Conservation (phyloP, 1,284 basidiomycete species). For the Moesziomyces antarcticus region DNA sequence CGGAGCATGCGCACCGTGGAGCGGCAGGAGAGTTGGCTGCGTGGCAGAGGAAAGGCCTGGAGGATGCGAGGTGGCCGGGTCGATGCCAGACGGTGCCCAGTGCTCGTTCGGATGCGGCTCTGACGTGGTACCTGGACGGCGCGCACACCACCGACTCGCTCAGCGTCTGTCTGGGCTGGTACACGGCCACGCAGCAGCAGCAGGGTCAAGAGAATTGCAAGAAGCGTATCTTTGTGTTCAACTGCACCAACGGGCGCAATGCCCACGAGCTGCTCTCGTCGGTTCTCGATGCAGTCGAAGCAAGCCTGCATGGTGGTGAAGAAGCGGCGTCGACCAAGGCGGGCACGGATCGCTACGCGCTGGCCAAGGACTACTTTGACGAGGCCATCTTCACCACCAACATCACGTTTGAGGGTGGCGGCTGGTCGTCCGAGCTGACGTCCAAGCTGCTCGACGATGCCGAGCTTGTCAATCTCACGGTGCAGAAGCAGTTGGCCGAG, state of each 20-base stretch:
- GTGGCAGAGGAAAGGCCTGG: slow-evolving; percentile 75
- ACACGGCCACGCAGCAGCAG: slow-evolving; percentile 43
- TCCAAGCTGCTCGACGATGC: slow-evolving; percentile 52
- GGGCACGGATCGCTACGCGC: neutral
- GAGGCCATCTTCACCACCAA: slow-evolving; percentile 94
- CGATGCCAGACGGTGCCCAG: slow-evolving; percentile 83
- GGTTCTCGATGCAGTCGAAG: slow-evolving; percentile 70
- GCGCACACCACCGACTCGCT: slow-evolving; percentile 95
- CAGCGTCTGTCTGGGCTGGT: slow-evolving; percentile 88
- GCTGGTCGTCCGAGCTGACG: slow-evolving; percentile 77
- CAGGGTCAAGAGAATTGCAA: slow-evolving; percentile 39
- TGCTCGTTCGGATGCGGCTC: slow-evolving; percentile 69
- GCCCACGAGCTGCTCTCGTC: slow-evolving; percentile 78
- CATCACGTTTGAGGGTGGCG: slow-evolving; percentile 88
- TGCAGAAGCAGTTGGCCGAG: slow-evolving; percentile 57
- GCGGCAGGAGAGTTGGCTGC: slow-evolving; percentile 2
- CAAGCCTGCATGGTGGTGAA: slow-evolving; percentile 4
- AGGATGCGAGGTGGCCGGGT: slow-evolving; percentile 89
- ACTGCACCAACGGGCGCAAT: slow-evolving; percentile 91
- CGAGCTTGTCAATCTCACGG: slow-evolving; percentile 52
- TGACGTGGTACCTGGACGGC: slow-evolving; percentile 92
- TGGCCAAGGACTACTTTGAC: slow-evolving; percentile 73
- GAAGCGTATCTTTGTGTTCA: slow-evolving; percentile 84
- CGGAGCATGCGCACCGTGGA: slow-evolving; percentile 14
- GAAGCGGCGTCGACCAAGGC: neutral